Percentiles rank a stretch among this genome's conserved stretches.
Conservation (phyloP, 345 rosid species). For the Camelina neglecta region DNA sequence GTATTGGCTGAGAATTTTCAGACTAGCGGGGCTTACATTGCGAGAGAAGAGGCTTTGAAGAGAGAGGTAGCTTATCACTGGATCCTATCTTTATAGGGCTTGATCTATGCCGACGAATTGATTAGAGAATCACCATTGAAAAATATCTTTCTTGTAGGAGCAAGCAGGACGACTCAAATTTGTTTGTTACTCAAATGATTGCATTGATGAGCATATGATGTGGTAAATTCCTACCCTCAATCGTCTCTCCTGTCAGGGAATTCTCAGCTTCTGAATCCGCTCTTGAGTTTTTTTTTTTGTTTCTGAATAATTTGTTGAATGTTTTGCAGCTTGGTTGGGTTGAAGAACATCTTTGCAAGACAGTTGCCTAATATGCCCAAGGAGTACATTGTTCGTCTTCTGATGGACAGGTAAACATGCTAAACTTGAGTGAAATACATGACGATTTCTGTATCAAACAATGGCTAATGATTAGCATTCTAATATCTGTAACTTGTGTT, state of each 20-base stretch:
- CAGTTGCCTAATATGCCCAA: slow-evolving; percentile 99
- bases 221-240: slow-evolving; percentile 62
- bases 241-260: slow-evolving; percentile 13
- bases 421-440: slow-evolving; percentile 5
- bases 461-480: slow-evolving; percentile 12
- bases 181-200: slow-evolving; percentile 80
- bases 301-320: slow-evolving; percentile 20
- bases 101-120: not conserved
- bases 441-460: not conserved
- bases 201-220: slow-evolving; percentile 91
- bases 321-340: slow-evolving; percentile 82
- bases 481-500: slow-evolving; percentile 37
- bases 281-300: not conserved
- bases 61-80: slow-evolving; percentile 62
- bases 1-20: slow-evolving; percentile 90
- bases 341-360: slow-evolving; percentile 97
- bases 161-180: slow-evolving; percentile 90
- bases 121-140: not conserved
- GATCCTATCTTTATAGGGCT: not conserved
- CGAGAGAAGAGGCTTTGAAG: slow-evolving; percentile 91
- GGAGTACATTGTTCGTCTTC: slow-evolving; percentile 98
- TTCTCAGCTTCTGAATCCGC: not conserved
- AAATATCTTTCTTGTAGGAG: slow-evolving; percentile 59
- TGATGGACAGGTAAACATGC: slow-evolving; percentile 87
- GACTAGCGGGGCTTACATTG: slow-evolving; percentile 96